phyloP scores from a whole-genome alignment of 768 basidiomycete species.

The Mycena haematopus region DNA sequence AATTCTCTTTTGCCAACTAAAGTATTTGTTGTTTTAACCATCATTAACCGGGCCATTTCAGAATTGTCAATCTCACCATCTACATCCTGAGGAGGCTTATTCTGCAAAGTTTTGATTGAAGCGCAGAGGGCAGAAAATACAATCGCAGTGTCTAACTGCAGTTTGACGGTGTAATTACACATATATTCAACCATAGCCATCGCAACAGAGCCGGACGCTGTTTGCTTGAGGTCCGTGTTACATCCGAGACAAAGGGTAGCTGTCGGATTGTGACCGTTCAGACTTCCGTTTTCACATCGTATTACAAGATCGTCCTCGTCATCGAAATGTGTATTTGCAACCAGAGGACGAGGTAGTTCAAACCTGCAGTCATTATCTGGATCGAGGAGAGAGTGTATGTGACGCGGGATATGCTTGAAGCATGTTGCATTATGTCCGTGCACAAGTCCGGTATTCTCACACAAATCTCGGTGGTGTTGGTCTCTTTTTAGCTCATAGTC shows the following conservation, averaged over 20 bases:
- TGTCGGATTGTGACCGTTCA: neutral
- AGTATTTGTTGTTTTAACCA: conserved; percentile 20
- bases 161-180: conserved; percentile 23
- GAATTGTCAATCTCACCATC: conserved; percentile 19
- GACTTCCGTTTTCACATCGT: neutral
- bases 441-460: neutral
- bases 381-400: neutral
- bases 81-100: conserved; percentile 22
- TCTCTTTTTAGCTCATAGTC: neutral
- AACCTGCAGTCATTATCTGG: neutral
- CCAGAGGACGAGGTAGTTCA: neutral
- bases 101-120: conserved; percentile 21
- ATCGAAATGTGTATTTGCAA: neutral
- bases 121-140: conserved; percentile 27
- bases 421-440: conserved; percentile 23
- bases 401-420: conserved; percentile 24
- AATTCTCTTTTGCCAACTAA: conserved; percentile 20
- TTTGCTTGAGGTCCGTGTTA: conserved; percentile 21
- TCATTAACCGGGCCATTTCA: conserved; percentile 10
- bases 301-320: neutral
- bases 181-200: conserved; percentile 23
- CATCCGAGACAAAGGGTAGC: neutral
- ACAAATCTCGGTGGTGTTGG: neutral
- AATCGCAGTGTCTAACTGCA: conserved; percentile 20
- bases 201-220: conserved; percentile 19